Evolutionary conservation across 495 filamentous ascomycete genomes (phyloP), one percentile per base, ranked within the genome.

Genomic region (Extremus antarcticus): DNA sequence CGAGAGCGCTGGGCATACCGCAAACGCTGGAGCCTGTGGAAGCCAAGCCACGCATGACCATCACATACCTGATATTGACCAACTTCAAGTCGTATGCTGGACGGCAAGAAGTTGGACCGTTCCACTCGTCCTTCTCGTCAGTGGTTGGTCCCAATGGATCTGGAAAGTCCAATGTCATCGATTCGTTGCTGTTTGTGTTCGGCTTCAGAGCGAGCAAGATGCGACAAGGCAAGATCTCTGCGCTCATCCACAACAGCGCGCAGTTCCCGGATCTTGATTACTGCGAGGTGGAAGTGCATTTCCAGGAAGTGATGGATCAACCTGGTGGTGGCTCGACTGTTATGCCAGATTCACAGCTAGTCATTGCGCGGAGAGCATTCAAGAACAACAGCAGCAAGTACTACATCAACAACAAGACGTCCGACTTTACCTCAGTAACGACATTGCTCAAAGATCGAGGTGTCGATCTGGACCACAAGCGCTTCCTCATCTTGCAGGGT

Each of bases 11-110:
- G 63, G 77, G 78, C 2, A 79, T 86, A 11, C 70, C 75, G 16
- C 57, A 58, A n/a, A 43, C 53, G 39, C 82, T 87, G 63, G 86
- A 90, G 63, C 71, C 76, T 17, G 78, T 76, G 7, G 87, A 77
- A 1, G 86, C 90, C 15, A 91, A 87, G 65, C 70, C 86, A 55
- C 84, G 92, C 51, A 86, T 90, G 56, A 90, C 96, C 50, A 95
- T 98, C 57, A 89, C 87, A 23, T 86, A 92, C 59, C 71, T 98
- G 49, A 79, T 92, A 54, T 76, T 98, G 40, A 88, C 77, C 53
- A 97, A 98, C 68, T 98, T 98, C 78, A 98, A 98, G 76, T 95
- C 90, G 67, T 98, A 98, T 69, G 92, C 92, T 43, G 92, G 92
- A 15, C 76, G 84, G 60, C 92, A 97, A 67, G 83, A 94, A 71